Conservation (phyloP, 2,329 filamentous ascomycete species). For the Sarocladiaceae sp. region DNA sequence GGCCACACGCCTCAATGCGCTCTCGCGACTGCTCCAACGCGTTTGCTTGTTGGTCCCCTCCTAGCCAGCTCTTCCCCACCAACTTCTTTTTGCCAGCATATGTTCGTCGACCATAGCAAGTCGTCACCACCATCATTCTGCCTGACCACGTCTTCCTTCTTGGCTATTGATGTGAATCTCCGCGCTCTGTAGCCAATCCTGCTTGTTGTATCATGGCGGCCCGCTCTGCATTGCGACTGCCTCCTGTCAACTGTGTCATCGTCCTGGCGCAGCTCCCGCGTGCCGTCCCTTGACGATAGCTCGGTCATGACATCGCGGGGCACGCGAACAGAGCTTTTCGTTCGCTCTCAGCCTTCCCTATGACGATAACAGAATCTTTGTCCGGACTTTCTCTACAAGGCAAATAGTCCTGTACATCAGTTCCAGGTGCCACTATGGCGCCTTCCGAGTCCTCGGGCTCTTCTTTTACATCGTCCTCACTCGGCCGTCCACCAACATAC, state of each 20-base stretch:
- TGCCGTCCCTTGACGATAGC: neutral
- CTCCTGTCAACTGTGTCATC: neutral
- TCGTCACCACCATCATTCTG: neutral
- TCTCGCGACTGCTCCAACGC: conserved; percentile 1
- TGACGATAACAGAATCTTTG: neutral
- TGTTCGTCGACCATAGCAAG: neutral
- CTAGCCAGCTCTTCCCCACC: conserved; percentile 1
- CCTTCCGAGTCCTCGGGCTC: conserved; percentile 42
- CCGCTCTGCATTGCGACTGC: neutral
- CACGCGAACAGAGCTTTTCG: neutral
- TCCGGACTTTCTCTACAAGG: neutral
- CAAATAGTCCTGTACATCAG: too few relatives aligned
- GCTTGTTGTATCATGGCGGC: conserved; percentile 6
- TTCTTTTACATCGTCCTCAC: conserved; percentile 43
- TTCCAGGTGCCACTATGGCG: conserved; percentile 30
- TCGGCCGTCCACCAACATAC: conserved; percentile 36
- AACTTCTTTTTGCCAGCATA: neutral
- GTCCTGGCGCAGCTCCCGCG: neutral
- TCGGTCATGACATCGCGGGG: conserved; percentile 4
- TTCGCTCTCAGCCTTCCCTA: neutral
- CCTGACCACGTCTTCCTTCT: neutral
- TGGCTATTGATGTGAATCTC: neutral
- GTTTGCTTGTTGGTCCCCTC: neutral
- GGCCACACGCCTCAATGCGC: neutral
- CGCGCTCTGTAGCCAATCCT: too few relatives aligned